Base-by-base conservation (phyloP, 495 filamentous ascomycete species). In the Penicillium fimorum region DNA sequence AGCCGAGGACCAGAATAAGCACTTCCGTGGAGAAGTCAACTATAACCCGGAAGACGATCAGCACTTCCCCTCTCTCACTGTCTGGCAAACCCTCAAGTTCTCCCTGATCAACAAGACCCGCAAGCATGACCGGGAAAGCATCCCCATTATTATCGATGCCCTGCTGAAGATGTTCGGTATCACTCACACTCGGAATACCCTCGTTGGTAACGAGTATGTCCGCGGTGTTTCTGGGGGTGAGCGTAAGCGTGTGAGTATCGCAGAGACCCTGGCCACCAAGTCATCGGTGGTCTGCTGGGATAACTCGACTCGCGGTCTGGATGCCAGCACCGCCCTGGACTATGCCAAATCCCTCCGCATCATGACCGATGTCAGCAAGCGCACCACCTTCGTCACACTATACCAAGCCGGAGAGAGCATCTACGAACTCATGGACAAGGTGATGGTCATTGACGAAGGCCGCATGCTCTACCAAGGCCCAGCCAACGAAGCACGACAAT, bases 351-450 rank as follows among this genome's bases (percentile, higher is more conserved):
- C 86, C 0, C 70, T 93, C 33, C 82, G 89, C 12, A 86, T 90
- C 59, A 90, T 94, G 83, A 93, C 91, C 20, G 88, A 91, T 56
- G 83, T 94, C 53, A 88, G 81, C 63, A 82, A 90, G 62, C 83
- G 86, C 12, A 94, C 90, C 5, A 92, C 89, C 1, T 77, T 96
- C 32, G 90, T 91, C 20, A 93, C 90, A 1, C 75, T 94, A 1
- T 94, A 94, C 71, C 90, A 94, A 65, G 89, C 89, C 2, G 87
- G 90, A 48, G 85, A 94, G 66, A 87, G 83, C 33, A 92, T 92
- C 59, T 93, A 91, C 66, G 81, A 92, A 61, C 74, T 89, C 4
- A 89, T 93, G 85, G 87, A 90, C 65, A 89, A 89, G 64, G 86
- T 90, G 0, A 59, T 87, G 50, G 79, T 90, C 25, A 85, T 90